Percentiles rank a stretch among this genome's conserved stretches.
Evolutionary conservation across 495 filamentous ascomycete genomes (phyloP).

Genomic region (Xylaria acuta): DNA sequence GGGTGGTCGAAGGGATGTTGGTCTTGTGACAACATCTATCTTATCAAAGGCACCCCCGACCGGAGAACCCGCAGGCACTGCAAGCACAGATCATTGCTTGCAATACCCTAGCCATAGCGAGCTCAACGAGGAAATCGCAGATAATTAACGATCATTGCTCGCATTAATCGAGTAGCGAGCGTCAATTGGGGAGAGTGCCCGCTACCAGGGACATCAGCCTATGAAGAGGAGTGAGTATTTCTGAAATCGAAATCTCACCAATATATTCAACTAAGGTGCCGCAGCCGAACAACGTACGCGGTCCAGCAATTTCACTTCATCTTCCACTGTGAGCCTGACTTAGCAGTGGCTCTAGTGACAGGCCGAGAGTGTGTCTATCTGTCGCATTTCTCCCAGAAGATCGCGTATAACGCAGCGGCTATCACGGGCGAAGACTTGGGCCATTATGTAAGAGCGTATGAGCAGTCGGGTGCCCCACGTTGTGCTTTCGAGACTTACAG

Average conservation of each 20-base stretch:
- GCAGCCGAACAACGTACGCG: constrained; percentile 35
- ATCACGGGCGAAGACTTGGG: constrained; percentile 46
- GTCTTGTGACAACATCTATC: no score
- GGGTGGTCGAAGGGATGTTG: no score
- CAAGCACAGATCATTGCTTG: no score
- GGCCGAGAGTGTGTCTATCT: constrained; percentile 53
- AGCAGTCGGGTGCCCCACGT: constrained; percentile 49
- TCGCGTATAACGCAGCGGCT: constrained; percentile 44
- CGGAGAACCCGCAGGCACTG: no score
- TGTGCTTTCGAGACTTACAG: constrained; percentile 50
- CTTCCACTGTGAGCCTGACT: constrained; percentile 51
- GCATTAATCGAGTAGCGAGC: not conserved
- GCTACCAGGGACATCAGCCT: not conserved
- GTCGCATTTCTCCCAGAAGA: constrained; percentile 53
- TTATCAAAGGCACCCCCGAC: no score
- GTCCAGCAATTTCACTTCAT: constrained; percentile 52
- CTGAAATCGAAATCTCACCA: not conserved
- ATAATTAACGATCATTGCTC: no score
- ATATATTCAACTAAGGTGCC: not conserved
- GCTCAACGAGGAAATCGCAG: no score
- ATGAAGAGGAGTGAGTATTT: not conserved
- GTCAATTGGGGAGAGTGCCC: not conserved
- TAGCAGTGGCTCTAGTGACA: constrained; percentile 48
- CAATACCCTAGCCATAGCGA: no score
- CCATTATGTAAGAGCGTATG: constrained; percentile 45